These are phyloP conservation scores for Talaromyces piceae DNA, from an alignment of 2,329 filamentous ascomycete species.

Conservation along the genomic window DNA sequence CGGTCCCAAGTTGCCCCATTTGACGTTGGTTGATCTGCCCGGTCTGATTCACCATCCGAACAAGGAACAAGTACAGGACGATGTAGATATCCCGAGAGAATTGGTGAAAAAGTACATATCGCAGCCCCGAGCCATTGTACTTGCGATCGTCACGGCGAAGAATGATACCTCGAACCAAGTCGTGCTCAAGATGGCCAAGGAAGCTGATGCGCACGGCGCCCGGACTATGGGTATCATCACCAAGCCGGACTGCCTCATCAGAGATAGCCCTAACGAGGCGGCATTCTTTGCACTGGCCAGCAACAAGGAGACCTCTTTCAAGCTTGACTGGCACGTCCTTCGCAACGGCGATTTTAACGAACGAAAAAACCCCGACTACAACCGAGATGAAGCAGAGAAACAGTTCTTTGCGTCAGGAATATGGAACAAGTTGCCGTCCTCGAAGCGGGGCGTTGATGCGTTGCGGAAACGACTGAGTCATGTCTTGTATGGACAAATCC, in stretches of 20 bases:
- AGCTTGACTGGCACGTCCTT: constrained; percentile 30
- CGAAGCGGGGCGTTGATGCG: constrained; percentile 22
- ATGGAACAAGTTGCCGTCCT: constrained; percentile 12
- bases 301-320: constrained; percentile 22
- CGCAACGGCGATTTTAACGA: constrained; percentile 25
- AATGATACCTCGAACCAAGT: constrained; percentile 11
- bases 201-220: constrained; percentile 3
- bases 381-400: constrained; percentile 15
- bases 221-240: constrained; percentile 12
- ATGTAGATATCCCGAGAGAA: constrained; percentile 4
- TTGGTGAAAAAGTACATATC: constrained; percentile 9
- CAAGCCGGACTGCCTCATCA: constrained; percentile 27
- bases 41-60: constrained; percentile 11
- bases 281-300: constrained; percentile 21
- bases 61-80: constrained; percentile 14
- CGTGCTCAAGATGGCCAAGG: constrained; percentile 8
- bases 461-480: constrained; percentile 22
- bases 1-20: constrained; percentile 7
- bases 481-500: constrained; percentile 26
- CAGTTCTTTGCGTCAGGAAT: constrained; percentile 13
- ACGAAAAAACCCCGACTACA: constrained; percentile 13
- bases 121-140: constrained; percentile 8
- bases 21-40: constrained; percentile 12
- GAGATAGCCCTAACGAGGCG: constrained; percentile 19
- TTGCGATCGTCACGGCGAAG: constrained; percentile 10